A percentile compares a stretch with the other conserved stretches of the same genome.
These are phyloP conservation scores for Cordyceps militaris DNA, from an alignment of 2,329 filamentous ascomycete genomes.

Conservation along the genomic window DNA sequence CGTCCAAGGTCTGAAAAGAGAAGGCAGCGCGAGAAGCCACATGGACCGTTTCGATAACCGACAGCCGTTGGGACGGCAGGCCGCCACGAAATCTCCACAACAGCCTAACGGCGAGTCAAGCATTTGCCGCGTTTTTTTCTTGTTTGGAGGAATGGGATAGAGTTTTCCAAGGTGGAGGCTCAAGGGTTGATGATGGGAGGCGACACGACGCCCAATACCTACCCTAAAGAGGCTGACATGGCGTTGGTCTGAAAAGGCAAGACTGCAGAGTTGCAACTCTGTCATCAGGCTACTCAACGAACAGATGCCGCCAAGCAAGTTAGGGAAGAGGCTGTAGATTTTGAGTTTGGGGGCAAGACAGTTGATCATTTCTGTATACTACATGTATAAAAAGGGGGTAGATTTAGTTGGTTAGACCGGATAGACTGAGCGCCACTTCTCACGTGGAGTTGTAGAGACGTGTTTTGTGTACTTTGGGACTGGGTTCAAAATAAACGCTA, in stretches of 20 bases:
- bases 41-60: neutral
- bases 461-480: neutral
- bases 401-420: constrained; percentile 7
- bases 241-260: neutral
- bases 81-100: neutral
- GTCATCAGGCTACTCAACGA: neutral
- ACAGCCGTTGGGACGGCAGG: neutral
- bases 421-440: constrained; percentile 8
- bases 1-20: too few relatives aligned
- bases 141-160: neutral
- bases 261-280: neutral
- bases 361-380: constrained; percentile 3
- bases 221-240: neutral
- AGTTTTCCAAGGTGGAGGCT: neutral
- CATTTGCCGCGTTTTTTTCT: neutral
- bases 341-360: neutral
- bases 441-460: neutral
- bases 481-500: neutral
- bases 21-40: neutral
- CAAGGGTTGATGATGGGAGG: neutral
- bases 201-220: neutral
- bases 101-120: neutral
- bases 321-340: neutral
- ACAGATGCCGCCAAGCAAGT: neutral
- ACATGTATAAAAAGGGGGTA: neutral